phyloP scores from a whole-genome alignment of 768 basidiomycete genomes.

The Trametes coccinea region DNA sequence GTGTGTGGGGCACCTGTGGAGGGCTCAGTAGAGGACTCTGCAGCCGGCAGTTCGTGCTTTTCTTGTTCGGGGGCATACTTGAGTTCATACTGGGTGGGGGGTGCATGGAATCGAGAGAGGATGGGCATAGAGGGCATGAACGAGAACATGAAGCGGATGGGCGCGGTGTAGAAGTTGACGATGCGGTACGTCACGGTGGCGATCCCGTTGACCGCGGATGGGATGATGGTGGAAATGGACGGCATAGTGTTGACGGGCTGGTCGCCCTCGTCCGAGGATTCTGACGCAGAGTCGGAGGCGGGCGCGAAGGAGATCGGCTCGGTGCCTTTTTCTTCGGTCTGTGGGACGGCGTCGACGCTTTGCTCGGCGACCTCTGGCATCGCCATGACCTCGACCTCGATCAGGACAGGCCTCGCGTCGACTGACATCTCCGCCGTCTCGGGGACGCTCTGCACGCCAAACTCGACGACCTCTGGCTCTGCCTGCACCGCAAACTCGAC shows the following conservation, averaged over 20 bases:
- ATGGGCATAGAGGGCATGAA: constrained; percentile 25
- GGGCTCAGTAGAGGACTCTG: background rate
- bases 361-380: constrained; percentile 37
- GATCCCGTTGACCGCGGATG: constrained; percentile 29
- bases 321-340: constrained; percentile 27
- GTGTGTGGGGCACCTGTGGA: background rate
- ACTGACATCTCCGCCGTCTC: constrained; percentile 43
- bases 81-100: constrained; percentile 8
- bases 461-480: constrained; percentile 37
- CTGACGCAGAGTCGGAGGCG: constrained; percentile 16
- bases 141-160: constrained; percentile 37
- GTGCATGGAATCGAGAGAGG: constrained; percentile 18
- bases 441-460: constrained; percentile 43
- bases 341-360: constrained; percentile 31
- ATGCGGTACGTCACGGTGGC: constrained; percentile 34
- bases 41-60: constrained; percentile 5
- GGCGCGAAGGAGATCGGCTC: constrained; percentile 9
- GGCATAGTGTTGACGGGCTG: constrained; percentile 7
- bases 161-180: constrained; percentile 35
- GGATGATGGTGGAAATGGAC: constrained; percentile 28
- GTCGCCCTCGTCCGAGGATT: constrained; percentile 11
- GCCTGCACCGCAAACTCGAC: constrained; percentile 40
- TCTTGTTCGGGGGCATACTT: constrained; percentile 22
- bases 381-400: constrained; percentile 49
- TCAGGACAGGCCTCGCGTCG: constrained; percentile 52